Base-by-base conservation (phyloP, 2,329 filamentous ascomycete species). In the Leptographium procerum region DNA sequence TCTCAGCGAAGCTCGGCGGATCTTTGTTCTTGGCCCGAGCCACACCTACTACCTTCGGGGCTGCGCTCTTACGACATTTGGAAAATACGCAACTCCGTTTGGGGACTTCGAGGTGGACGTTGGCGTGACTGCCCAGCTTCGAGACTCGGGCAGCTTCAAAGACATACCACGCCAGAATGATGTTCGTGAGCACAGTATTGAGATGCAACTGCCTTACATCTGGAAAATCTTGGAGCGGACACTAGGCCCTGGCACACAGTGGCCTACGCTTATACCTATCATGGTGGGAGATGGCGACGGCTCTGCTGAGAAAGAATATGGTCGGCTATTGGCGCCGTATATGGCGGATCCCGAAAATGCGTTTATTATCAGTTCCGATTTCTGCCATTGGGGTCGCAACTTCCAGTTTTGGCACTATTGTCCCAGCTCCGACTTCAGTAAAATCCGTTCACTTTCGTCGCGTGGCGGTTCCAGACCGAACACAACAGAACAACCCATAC, bases 181-280 rank as follows among this genome's bases (percentile, higher is more conserved):
- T 67, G 82, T 90, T 61, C 80, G 82, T 6, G 94, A 99, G 72
- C 94, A 99, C 72, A 96, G 89, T 56, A 80, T 97, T 1, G 94
- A 99, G 75, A 95, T 99, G 87, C 94, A 99, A 65, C 78, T 97
- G 10, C 92, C 94, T 0, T 96, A 95, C 68, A 87, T 97, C 62
- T 91, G 91, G 77, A 91, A 91, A 68, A 83, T 88, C 57, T 78
- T 84, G 2, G 67, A 79, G 55, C 73, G 77, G 59, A 77, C 76
- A 0, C 80, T 82, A 61, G 72, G 71, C 0, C 59, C 63, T 40
- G 52, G 47, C 43, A 58, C 52, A 22, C 58, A 79, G 4, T 89
- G 88, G 65, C 90, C 92, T 0, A 81, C 79, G 8, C 79, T 99
- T 4, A 80, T 96, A 0, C 94, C 94, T 0, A 86, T 99, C 57